These are phyloP conservation scores for Gymnopilus junonius DNA, from an alignment of 768 basidiomycete genomes.

Conservation along the genomic window DNA sequence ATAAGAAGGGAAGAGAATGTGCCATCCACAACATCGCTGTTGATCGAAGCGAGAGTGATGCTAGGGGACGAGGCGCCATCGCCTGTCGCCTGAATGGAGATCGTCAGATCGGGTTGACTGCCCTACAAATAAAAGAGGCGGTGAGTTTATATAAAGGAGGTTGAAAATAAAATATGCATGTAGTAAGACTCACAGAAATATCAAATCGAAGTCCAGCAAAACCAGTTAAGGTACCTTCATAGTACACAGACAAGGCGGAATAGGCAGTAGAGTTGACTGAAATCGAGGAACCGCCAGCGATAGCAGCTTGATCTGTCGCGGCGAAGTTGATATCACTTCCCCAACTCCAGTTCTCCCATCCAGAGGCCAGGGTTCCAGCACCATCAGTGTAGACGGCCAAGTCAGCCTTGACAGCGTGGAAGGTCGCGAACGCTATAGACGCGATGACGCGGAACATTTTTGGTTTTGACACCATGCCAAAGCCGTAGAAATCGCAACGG, in stretches of 20 bases:
- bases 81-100: conserved; percentile 42
- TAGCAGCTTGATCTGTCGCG: conserved; percentile 46
- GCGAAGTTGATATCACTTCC: conserved; percentile 44
- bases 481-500: background rate
- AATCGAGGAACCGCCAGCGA: conserved; percentile 46
- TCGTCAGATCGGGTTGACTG: conserved; percentile 46
- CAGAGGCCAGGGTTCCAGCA: conserved; percentile 38
- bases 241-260: conserved; percentile 53
- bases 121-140: too few species aligned
- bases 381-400: conserved; percentile 45
- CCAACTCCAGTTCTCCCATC: conserved; percentile 62
- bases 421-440: conserved; percentile 21
- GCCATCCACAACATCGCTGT: conserved; percentile 38
- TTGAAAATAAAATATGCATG: background rate
- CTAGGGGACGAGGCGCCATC: conserved; percentile 40
- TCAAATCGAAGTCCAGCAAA: conserved; percentile 56
- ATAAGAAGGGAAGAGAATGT: conserved; percentile 49
- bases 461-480: conserved; percentile 8
- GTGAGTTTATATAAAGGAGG: too few species aligned
- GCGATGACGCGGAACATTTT: conserved; percentile 19
- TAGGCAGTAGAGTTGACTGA: conserved; percentile 46
- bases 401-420: conserved; percentile 31
- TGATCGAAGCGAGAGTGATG: conserved; percentile 47
- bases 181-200: conserved; percentile 41
- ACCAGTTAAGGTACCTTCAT: conserved; percentile 41